phyloP scores from a whole-genome alignment of 73 alveolate genomes.

The Tetrahymena malaccensis region DNA sequence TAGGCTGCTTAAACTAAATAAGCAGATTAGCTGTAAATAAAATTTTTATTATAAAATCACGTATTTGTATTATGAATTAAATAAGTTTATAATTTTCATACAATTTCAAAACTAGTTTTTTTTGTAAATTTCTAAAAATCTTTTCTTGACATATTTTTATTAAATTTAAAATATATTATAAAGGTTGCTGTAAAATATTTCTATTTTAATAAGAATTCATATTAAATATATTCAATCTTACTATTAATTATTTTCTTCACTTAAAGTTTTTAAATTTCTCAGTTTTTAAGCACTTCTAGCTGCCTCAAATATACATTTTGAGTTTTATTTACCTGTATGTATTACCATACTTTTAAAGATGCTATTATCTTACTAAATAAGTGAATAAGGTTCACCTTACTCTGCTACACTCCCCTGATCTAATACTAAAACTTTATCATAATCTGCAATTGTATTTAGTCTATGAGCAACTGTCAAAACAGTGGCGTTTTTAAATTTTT shows the following conservation, averaged over 20 bases:
- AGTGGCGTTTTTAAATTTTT: conserved; percentile 44
- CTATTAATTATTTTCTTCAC: background rate
- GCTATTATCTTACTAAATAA: background rate
- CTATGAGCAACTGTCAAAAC: conserved; percentile 65
- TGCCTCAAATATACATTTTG: background rate
- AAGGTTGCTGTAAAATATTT: too few relatives aligned
- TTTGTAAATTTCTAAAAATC: too few relatives aligned
- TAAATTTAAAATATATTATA: too few relatives aligned
- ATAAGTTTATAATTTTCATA: too few relatives aligned
- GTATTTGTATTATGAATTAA: too few relatives aligned
- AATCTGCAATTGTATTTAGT: conserved; percentile 43
- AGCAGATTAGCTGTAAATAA: too few relatives aligned
- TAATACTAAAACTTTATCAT: conserved; percentile 15
- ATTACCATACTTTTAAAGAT: background rate
- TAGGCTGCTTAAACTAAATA: too few relatives aligned
- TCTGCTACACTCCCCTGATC: background rate
- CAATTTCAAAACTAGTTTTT: too few relatives aligned
- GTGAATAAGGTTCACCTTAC: background rate
- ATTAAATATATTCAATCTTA: too few relatives aligned
- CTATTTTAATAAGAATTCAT: too few relatives aligned
- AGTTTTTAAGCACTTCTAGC: background rate
- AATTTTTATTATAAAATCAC: too few relatives aligned
- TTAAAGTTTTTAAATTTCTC: background rate
- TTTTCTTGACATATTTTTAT: too few relatives aligned
- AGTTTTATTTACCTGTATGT: background rate